phyloP scores from a whole-genome alignment of 2,329 filamentous ascomycete genomes.

The Endothia cerciana region DNA sequence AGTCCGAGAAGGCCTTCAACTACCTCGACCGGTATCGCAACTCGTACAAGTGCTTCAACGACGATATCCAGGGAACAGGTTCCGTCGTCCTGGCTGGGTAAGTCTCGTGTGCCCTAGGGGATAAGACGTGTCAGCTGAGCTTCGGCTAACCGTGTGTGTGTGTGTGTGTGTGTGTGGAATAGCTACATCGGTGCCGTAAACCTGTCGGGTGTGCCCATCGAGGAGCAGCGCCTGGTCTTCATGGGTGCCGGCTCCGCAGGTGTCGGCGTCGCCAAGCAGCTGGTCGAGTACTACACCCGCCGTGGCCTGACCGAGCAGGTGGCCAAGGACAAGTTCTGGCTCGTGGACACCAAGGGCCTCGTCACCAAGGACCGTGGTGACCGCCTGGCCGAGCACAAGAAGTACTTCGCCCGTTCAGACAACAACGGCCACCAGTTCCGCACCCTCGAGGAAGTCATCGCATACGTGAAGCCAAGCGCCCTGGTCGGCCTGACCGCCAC shows the following conservation, averaged over 20 bases:
- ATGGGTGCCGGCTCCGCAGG: conserved; percentile 94
- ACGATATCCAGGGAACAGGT: conserved; percentile 96
- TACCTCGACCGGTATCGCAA: conserved; percentile 89
- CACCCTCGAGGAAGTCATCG: conserved; percentile 86
- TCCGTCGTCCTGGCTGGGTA: conserved; percentile 88
- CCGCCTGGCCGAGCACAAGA: conserved; percentile 88
- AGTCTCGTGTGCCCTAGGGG: conserved; percentile 36
- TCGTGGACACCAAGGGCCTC: conserved; percentile 95
- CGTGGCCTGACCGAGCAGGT: conserved; percentile 87
- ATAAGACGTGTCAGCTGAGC: neutral
- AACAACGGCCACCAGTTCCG: conserved; percentile 72
- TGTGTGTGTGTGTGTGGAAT: too few species aligned
- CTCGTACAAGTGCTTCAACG: conserved; percentile 94
- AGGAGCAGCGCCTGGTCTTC: conserved; percentile 94
- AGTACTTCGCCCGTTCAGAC: conserved; percentile 69
- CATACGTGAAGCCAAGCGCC: conserved; percentile 93
- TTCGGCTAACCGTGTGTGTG: conserved; percentile 63
- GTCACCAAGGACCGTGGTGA: conserved; percentile 93
- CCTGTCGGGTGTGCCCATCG: conserved; percentile 79
- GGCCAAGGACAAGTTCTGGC: conserved; percentile 91
- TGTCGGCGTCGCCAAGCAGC: conserved; percentile 96
- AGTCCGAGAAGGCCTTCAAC: conserved; percentile 88
- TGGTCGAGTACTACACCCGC: conserved; percentile 95
- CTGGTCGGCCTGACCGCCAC: conserved; percentile 94
- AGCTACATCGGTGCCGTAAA: conserved; percentile 75